A percentile compares a stretch with the other conserved stretches of the same genome.
phyloP scores from a whole-genome alignment of 169 alveolate species.

The Plasmodium inui region DNA sequence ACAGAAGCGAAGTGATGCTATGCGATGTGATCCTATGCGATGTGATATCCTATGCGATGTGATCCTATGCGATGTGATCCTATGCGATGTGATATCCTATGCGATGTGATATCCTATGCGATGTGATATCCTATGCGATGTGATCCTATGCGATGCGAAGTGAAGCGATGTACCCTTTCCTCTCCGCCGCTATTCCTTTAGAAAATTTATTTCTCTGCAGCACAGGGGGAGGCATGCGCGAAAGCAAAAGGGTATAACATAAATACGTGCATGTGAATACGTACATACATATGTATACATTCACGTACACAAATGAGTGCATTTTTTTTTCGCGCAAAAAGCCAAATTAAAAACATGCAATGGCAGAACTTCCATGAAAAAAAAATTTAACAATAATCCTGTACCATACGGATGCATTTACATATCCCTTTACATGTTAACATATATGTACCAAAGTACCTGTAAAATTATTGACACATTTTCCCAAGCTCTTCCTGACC shows the following conservation, averaged over 20 bases:
- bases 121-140: neutral
- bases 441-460: neutral
- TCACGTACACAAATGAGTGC: neutral
- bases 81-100: too few relatives aligned
- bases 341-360: neutral
- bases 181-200: conserved; percentile 16
- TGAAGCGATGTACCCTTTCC: conserved; percentile 54
- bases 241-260: neutral
- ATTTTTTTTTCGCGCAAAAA: neutral
- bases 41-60: too few relatives aligned
- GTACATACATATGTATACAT: neutral
- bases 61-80: too few relatives aligned
- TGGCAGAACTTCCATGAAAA: neutral
- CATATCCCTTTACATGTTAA: neutral
- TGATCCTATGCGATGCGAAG: neutral
- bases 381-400: neutral
- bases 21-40: too few relatives aligned
- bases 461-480: neutral
- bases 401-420: neutral
- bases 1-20: neutral
- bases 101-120: too few relatives aligned
- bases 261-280: neutral
- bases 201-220: neutral
- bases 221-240: neutral
- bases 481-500: neutral